Percentiles rank a stretch among this genome's conserved stretches.
These are phyloP conservation scores for Magnolia officinalis DNA, from an alignment of 164 flowering plant species.

Conservation along the genomic window DNA sequence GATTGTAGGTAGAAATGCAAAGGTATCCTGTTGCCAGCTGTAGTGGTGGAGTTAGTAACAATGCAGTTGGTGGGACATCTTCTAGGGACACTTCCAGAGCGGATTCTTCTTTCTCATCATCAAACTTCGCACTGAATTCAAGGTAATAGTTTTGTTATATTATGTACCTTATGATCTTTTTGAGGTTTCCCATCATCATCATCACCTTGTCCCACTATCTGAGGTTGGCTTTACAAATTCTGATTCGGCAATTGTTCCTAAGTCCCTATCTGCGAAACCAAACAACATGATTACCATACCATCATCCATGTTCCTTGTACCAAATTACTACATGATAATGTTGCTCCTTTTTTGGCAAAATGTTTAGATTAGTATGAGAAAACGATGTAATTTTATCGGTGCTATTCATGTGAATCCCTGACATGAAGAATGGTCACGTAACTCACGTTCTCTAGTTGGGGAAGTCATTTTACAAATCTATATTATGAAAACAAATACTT, in stretches of 20 bases:
- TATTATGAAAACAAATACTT: too few species aligned
- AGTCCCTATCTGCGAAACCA: not conserved
- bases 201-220: not conserved
- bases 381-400: too few species aligned
- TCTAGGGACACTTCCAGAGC: constrained; percentile 65
- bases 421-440: too few species aligned
- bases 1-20: constrained; percentile 90
- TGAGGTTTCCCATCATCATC: not conserved
- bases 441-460: too few species aligned
- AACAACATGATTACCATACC: not conserved
- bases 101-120: constrained; percentile 61
- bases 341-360: too few species aligned
- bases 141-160: constrained; percentile 36
- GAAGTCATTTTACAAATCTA: too few species aligned
- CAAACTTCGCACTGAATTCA: constrained; percentile 57
- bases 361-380: too few species aligned
- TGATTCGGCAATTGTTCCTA: not conserved
- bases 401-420: too few species aligned
- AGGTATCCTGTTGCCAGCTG: constrained; percentile 81
- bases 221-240: not conserved
- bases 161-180: not conserved
- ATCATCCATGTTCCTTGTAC: too few species aligned
- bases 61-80: constrained; percentile 61
- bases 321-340: too few species aligned
- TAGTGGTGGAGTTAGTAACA: constrained; percentile 80